Base-by-base conservation (phyloP, 2,329 filamentous ascomycete genomes). In the Cladorrhinum sp. region DNA sequence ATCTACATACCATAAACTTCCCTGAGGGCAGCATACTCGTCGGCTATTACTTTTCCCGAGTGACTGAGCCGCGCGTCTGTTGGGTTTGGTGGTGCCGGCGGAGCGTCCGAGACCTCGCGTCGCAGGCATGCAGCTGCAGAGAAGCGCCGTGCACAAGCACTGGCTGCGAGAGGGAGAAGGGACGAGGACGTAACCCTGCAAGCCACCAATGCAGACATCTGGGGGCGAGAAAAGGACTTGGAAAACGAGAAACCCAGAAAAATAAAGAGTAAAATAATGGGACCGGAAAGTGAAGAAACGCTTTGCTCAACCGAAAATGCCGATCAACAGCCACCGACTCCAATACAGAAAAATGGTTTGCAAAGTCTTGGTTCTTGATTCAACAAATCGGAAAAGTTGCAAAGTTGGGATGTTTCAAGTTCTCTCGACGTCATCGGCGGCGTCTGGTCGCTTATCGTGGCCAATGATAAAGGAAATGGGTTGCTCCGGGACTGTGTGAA, bases 21-120 rank as follows among this genome's bases (percentile, higher is more conserved):
- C 30, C 55, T 64, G 23, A 69, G 42, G 21, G 62, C 48, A 39
- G 68, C 68, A 55, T 67, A 70, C 12, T 68, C 65, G 46, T 66
- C 61, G 49, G 57, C 63, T 49, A 69, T 69, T 39, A 65, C 65
- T 48, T 49, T 66, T 42, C 65, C 67, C 16, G 69, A 26, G 10
- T 57, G 62, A 50, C 62, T 62, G 57, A 67, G 63, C 23, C 64
- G 62, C 39, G 64, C 59, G 57, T 68, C 65, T 61, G 64, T 55
- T 56, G 62, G n/a, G 16, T 46, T 28, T 28, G 26, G 26, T 28
- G 26, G 26, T 28, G 26, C 9, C 26, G n/a, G 42, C 10, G 42
- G 7, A 21, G 42, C 10, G 42, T 18, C 42, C 33, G 55, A 42
- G 14, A 57, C 24, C 1, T 62, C 39, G 57, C 61, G 60, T 57